These are phyloP conservation scores for Ocimum tenuiflorum DNA, from an alignment of 257 asterid genomes.

Conservation along the genomic window DNA sequence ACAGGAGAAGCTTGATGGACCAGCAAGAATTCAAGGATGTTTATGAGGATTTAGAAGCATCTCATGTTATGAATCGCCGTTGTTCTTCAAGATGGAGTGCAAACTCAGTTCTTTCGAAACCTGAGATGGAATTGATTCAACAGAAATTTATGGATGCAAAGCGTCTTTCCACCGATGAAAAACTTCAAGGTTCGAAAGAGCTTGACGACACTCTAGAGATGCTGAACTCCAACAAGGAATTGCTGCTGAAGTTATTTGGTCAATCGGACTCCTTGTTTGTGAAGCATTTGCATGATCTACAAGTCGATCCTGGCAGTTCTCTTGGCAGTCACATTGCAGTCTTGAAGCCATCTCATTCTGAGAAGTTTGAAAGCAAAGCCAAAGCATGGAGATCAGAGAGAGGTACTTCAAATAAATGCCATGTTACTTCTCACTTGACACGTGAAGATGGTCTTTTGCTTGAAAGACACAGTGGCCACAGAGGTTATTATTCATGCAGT, in stretches of 20 bases:
- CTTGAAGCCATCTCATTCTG: conserved; percentile 42
- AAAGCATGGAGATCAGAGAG: conserved; percentile 43
- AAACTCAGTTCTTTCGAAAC: conserved; percentile 38
- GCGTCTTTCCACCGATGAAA: conserved; percentile 38
- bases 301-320: conserved; percentile 38
- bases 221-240: conserved; percentile 46
- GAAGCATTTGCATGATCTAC: conserved; percentile 45
- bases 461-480: conserved; percentile 36
- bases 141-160: conserved; percentile 50
- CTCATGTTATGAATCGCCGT: conserved; percentile 52
- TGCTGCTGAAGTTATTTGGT: conserved; percentile 41
- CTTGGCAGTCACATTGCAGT: conserved; percentile 40
- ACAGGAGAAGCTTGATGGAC: conserved; percentile 41
- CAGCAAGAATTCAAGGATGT: conserved; percentile 68
- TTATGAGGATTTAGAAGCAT: conserved; percentile 81
- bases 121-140: conserved; percentile 49
- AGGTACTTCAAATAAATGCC: conserved; percentile 28
- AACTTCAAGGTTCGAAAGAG: conserved; percentile 44
- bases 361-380: conserved; percentile 37
- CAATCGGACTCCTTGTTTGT: conserved; percentile 38
- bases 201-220: conserved; percentile 42
- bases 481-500: conserved; percentile 32
- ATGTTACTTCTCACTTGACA: conserved; percentile 32
- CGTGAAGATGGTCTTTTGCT: conserved; percentile 73
- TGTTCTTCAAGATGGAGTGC: conserved; percentile 58